Evolutionary conservation across 2,329 filamentous ascomycete genomes (phyloP), one percentile per base, ranked within the genome.

Genomic region (Penicillium sp.): DNA sequence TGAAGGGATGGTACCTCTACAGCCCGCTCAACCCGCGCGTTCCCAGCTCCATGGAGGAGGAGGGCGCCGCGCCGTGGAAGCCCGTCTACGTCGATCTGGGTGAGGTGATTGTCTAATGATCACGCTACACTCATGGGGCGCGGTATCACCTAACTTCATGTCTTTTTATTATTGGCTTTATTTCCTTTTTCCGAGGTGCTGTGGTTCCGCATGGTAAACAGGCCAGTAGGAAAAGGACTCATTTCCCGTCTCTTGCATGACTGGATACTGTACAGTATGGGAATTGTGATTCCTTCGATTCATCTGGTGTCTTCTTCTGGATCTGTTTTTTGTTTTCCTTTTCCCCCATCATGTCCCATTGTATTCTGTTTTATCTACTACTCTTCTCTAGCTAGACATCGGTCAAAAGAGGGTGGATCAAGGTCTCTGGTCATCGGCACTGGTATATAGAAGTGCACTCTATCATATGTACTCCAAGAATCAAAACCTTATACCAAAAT

Each of bases 1-100:
- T 98, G 63, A 95, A 95, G 77, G 78, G 85, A 5, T 98, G 93
- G 93, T 98, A 98, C 70, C 76, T 98, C 43, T 98, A 98, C 74
- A 90, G 84, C 67, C 91, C 93, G 1, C 64, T 79, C 57, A 72
- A 80, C 54, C 78, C 82, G 40, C 77, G 78, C 47, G 75, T 88
- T 51, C 85, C 85, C 20, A 87, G 85, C 64, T 82, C 87, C 54
- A 85, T 80, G 73, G 76, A 86, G 56, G 74, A 77, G 44, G 74
- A 80, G 53, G 77, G 74, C 38, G 80, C 81, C 35, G 72, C 72
- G 60, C 74, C 78, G 4, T 88, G 84, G 84, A 79, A 78, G 69
- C 80, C 84, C 2, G 79, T 77, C 43, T 75, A 87, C 59, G 78
- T 88, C 53, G 85, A 88, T 65, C 77, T 84, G 51, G 85, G 85